Base-by-base conservation (phyloP, 352 stramenopile genomes). In the Globisporangium parvum region DNA sequence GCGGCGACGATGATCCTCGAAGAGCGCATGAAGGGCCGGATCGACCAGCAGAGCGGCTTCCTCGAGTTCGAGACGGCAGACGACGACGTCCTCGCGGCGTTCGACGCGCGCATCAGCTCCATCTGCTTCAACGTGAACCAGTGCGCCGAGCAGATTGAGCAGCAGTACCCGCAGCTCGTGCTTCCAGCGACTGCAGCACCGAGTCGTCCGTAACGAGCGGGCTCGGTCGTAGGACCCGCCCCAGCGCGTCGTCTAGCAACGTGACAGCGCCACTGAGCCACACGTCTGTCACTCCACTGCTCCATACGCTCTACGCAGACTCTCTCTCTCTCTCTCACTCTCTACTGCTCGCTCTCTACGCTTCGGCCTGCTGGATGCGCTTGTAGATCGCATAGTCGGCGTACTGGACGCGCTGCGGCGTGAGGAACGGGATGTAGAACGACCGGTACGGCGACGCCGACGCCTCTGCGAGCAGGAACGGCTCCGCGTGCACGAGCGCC, bases 1-100 rank as follows among this genome's bases (percentile, higher is more conserved):
- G 93, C 91, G 0, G 86, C 90, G 6, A 87, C 75, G 3, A 98
- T 98, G 93, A 97, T 98, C 52, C 82, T 86, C 31, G 93, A 98
- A 65, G 87, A 95, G 26, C 84, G 93, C 26, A 91, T 98, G 65
- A 87, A 94, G 31, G 93, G 78, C 47, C 88, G 69, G 12, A 96
- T 98, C 53, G 93, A 98, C 63, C 93, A 98, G 73, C 77, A 94
- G 48, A 61, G 70, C 46, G 84, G 84, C 23, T 76, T 96, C 49
- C 66, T 96, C 17, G 83, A 94, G 61, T 96, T 96, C 51, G 80
- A 91, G 53, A 84, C 82, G 51, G 71, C 77, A 44, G 81, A 90
- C 35, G 81, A 85, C 62, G 81, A 93, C 41, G 77, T 84, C 14
- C 66, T 92, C 23, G 62, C 78, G 24, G 71, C 77, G 0, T 92